These are phyloP conservation scores for Ocimum tenuiflorum DNA, from an alignment of 257 asterid species.

Conservation along the genomic window DNA sequence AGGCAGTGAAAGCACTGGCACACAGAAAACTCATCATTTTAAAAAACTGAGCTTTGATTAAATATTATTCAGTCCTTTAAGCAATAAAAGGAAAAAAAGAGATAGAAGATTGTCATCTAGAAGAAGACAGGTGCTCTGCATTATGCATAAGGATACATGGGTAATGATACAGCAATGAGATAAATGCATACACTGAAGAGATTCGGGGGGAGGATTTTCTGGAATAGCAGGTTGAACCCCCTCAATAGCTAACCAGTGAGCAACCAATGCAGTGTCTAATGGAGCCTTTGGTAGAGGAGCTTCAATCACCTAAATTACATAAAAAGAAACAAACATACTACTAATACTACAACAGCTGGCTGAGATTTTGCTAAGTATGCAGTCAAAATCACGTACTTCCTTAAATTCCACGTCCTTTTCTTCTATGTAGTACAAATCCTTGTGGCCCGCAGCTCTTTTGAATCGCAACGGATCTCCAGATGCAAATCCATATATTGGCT, in stretches of 20 bases:
- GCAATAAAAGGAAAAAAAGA: background rate
- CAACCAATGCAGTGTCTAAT: slow-evolving; percentile 64
- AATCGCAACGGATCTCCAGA: slow-evolving; percentile 81
- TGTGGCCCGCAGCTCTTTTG: slow-evolving; percentile 87
- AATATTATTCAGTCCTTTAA: background rate
- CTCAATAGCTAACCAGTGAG: slow-evolving; percentile 94
- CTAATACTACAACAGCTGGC: background rate
- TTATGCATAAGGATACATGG: background rate
- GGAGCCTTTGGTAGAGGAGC: slow-evolving; percentile 95
- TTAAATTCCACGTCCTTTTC: slow-evolving; percentile 90
- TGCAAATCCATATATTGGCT: slow-evolving; percentile 94
- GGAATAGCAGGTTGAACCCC: slow-evolving; percentile 98
- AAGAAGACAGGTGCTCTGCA: background rate
- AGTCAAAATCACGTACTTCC: slow-evolving; percentile 46
- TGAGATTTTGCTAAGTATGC: background rate
- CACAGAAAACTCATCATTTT: slow-evolving; percentile 15
- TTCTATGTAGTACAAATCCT: slow-evolving; percentile 81
- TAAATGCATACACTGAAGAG: slow-evolving; percentile 43
- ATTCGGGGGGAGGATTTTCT: slow-evolving; percentile 87
- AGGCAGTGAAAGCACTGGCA: slow-evolving; percentile 53
- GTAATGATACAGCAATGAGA: background rate
- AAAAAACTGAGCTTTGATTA: background rate
- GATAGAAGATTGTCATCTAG: background rate
- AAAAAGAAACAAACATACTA: slow-evolving; percentile 3
- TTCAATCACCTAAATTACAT: slow-evolving; percentile 67